A percentile compares a stretch with the other conserved stretches of the same genome.
Evolutionary conservation across 352 stramenopile genomes (phyloP).

Genomic region (Phytophthora ramorum): DNA sequence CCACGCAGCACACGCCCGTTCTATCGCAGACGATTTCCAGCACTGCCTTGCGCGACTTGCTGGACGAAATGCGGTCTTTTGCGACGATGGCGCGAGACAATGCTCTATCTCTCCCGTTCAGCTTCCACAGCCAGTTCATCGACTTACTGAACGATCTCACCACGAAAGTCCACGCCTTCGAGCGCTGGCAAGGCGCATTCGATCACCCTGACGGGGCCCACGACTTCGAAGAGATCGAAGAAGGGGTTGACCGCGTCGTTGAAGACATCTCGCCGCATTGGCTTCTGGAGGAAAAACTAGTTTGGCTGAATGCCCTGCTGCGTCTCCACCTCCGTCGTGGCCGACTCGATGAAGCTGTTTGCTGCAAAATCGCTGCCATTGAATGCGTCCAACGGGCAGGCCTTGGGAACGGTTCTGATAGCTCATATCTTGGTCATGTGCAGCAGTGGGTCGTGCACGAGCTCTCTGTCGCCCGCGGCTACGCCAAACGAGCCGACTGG

Average conservation of each 20-base stretch:
- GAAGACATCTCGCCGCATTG: constrained; percentile 63
- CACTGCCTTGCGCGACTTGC: constrained; percentile 45
- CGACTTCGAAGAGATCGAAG: constrained; percentile 74
- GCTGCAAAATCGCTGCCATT: constrained; percentile 63
- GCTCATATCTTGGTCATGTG: constrained; percentile 7
- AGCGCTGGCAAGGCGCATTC: constrained; percentile 57
- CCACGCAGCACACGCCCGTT: neutral
- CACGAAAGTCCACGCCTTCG: constrained; percentile 64
- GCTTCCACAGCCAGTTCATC: constrained; percentile 58
- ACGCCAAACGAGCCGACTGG: constrained; percentile 58
- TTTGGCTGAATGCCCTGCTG: constrained; percentile 68
- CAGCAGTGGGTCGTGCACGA: constrained; percentile 51
- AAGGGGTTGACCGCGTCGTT: constrained; percentile 55
- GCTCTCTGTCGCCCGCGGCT: constrained; percentile 44
- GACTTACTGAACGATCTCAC: constrained; percentile 59
- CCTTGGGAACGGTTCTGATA: constrained; percentile 4
- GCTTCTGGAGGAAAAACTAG: constrained; percentile 63
- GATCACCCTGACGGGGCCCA: constrained; percentile 24
- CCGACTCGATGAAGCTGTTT: constrained; percentile 63
- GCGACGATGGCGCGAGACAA: constrained; percentile 16
- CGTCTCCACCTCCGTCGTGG: constrained; percentile 53
- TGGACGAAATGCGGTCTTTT: constrained; percentile 66
- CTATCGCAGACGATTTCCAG: constrained; percentile 19
- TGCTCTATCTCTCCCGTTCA: constrained; percentile 16
- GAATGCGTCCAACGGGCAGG: constrained; percentile 34